A percentile compares a stretch with the other conserved stretches of the same genome.
phyloP scores from a whole-genome alignment of 495 filamentous ascomycete species.

The Thozetella sp. region DNA sequence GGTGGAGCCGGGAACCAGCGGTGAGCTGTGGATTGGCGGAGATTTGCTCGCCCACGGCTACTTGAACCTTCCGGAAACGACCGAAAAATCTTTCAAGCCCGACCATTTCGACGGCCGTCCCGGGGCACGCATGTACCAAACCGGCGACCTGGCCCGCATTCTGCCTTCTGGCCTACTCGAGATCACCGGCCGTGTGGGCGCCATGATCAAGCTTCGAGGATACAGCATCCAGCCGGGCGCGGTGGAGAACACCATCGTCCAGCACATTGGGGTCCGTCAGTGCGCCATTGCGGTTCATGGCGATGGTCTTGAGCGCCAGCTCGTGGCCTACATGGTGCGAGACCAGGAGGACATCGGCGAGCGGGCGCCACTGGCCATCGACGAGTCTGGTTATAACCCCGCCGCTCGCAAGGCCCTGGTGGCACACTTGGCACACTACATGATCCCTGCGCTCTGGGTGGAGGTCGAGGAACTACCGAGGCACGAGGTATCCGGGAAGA shows the following conservation, averaged over 20 bases:
- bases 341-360: constrained; percentile 54
- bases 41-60: constrained; percentile 69
- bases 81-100: constrained; percentile 61
- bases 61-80: constrained; percentile 71
- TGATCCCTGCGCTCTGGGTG: constrained; percentile 71
- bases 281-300: constrained; percentile 64
- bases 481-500: constrained; percentile 68
- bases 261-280: constrained; percentile 58
- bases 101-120: constrained; percentile 41
- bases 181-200: constrained; percentile 71
- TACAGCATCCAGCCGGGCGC: constrained; percentile 70
- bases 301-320: constrained; percentile 64
- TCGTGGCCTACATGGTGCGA: constrained; percentile 68
- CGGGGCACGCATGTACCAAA: constrained; percentile 63
- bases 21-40: constrained; percentile 73
- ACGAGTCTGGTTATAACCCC: constrained; percentile 61
- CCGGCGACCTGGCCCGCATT: constrained; percentile 69
- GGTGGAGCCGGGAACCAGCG: constrained; percentile 41
- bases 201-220: constrained; percentile 69
- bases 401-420: constrained; percentile 55
- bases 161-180: constrained; percentile 65
- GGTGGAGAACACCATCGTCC: constrained; percentile 61
- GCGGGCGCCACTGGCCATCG: constrained; percentile 55
- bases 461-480: constrained; percentile 62
- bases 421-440: constrained; percentile 66